These are phyloP conservation scores for Setomelanomma holmii DNA, from an alignment of 2,329 filamentous ascomycete genomes.

Conservation along the genomic window DNA sequence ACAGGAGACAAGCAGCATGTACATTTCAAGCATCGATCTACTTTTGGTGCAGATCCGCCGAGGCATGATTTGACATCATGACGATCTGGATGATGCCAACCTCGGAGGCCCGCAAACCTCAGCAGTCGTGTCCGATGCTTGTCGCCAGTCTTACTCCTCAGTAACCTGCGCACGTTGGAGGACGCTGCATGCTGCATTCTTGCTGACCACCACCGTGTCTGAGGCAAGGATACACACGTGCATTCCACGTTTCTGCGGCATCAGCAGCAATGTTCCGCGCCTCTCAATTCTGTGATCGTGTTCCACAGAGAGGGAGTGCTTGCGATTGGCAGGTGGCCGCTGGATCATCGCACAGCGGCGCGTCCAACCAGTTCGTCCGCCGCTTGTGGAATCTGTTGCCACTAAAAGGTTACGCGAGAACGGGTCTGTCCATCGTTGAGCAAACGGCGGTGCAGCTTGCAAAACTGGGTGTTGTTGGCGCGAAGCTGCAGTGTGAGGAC, in stretches of 20 bases:
- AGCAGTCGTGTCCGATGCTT: slow-evolving; percentile 1
- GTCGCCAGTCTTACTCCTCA: neutral
- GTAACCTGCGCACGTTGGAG: neutral
- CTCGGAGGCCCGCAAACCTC: neutral
- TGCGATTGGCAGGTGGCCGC: slow-evolving; percentile 29
- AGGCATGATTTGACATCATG: slow-evolving; percentile 16
- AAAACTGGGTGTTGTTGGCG: slow-evolving; percentile 23
- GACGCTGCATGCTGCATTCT: slow-evolving; percentile 8
- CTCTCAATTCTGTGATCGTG: slow-evolving; percentile 28
- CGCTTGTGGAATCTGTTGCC: slow-evolving; percentile 16
- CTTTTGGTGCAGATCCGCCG: slow-evolving; percentile 20
- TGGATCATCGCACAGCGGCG: slow-evolving; percentile 18
- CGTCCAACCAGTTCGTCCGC: slow-evolving; percentile 5
- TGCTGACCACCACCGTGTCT: slow-evolving; percentile 19
- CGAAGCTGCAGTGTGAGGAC: slow-evolving; percentile 13
- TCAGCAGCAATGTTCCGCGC: slow-evolving; percentile 37
- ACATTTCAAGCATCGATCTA: slow-evolving; percentile 20
- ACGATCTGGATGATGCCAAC: slow-evolving; percentile 4
- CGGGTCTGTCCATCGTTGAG: slow-evolving; percentile 31
- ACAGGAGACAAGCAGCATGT: slow-evolving; percentile 6
- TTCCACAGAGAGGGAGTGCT: slow-evolving; percentile 27
- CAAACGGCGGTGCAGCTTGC: slow-evolving; percentile 42
- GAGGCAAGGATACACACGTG: slow-evolving; percentile 46
- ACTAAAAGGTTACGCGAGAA: slow-evolving; percentile 38
- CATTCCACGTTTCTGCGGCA: slow-evolving; percentile 42